Base-by-base conservation (phyloP, 208 protist species). In the Endotrypanum monterogeii region DNA sequence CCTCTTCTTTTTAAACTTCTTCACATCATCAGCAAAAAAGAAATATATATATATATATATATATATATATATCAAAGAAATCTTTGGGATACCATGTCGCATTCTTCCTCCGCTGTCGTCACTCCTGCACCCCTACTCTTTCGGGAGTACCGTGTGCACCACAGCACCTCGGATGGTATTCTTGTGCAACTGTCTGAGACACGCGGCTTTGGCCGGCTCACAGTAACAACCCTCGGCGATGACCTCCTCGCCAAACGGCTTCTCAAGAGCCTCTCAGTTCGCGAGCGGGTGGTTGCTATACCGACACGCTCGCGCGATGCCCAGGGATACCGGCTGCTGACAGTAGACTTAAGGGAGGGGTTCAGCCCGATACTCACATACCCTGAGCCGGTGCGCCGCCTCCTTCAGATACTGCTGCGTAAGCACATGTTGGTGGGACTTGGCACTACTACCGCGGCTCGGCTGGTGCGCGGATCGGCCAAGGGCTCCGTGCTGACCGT, bases 341-440 rank as follows among this genome's bases (percentile, higher is more conserved):
- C 84, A 44, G 80, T 92, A 37, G 62, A 87, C 63, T 80, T 95
- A 6, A 66, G 62, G 37, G 86, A 93, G 58, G 69, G 82, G 23
- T 94, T 85, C 84, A 94, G 84, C 44, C 87, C 69, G 25, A 57
- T 93, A 8, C 74, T 78, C 18, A 83, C 82, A 28, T 92, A 91
- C 76, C 87, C 90, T 0, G 32, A 28, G 4, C 73, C 78, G 30
- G 89, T 95, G 41, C 80, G 80, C 32, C 52, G 70, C 44, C 86
- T 95, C 12, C 73, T 91, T 12, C 65, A 79, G n/a, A 76, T 73
- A 16, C 85, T 97, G 0, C 80, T 95, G 52, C 89, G 90, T 67
- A 95, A 97, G 88, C 83, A 95, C 83, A 71, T 93, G 60, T 74
- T 97, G 25, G 70, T 91, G 18, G 90, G 88, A 41, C 83, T 97